A percentile compares a stretch with the other conserved stretches of the same genome.
These are phyloP conservation scores for Strobilomyces echinocephalus DNA, from an alignment of 768 basidiomycete species.

Conservation along the genomic window DNA sequence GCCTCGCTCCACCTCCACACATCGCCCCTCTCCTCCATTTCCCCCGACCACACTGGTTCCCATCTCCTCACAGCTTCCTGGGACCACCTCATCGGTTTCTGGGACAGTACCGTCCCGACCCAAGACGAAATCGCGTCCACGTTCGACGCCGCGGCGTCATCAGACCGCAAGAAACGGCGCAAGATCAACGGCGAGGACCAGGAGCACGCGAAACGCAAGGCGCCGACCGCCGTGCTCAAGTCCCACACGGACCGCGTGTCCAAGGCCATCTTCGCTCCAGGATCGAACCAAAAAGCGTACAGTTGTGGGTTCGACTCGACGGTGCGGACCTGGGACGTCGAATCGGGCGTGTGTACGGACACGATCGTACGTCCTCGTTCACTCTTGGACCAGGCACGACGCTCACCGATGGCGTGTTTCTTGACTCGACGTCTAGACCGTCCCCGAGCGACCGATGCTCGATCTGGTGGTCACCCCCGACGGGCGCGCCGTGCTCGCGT, in stretches of 20 bases:
- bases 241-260: slow-evolving; percentile 84
- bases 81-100: slow-evolving; percentile 83
- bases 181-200: slow-evolving; percentile 39
- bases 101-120: slow-evolving; percentile 60
- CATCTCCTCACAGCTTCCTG: slow-evolving; percentile 80
- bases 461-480: slow-evolving; percentile 48
- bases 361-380: slow-evolving; percentile 50
- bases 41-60: slow-evolving; percentile 48
- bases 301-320: slow-evolving; percentile 91
- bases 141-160: neutral
- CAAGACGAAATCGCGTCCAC: slow-evolving; percentile 52
- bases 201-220: slow-evolving; percentile 49
- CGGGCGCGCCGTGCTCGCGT: slow-evolving; percentile 46
- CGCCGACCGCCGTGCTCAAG: slow-evolving; percentile 68
- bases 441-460: slow-evolving; percentile 72
- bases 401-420: too few species aligned
- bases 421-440: slow-evolving; percentile 38
- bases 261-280: slow-evolving; percentile 53
- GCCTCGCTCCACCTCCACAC: slow-evolving; percentile 81
- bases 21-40: slow-evolving; percentile 68
- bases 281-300: slow-evolving; percentile 43
- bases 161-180: slow-evolving; percentile 55
- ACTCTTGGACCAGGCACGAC: neutral
- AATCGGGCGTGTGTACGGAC: slow-evolving; percentile 62
- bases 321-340: slow-evolving; percentile 82